Evolutionary conservation across 345 rosid species (phyloP).

Genomic region (Citropsis articulata): DNA sequence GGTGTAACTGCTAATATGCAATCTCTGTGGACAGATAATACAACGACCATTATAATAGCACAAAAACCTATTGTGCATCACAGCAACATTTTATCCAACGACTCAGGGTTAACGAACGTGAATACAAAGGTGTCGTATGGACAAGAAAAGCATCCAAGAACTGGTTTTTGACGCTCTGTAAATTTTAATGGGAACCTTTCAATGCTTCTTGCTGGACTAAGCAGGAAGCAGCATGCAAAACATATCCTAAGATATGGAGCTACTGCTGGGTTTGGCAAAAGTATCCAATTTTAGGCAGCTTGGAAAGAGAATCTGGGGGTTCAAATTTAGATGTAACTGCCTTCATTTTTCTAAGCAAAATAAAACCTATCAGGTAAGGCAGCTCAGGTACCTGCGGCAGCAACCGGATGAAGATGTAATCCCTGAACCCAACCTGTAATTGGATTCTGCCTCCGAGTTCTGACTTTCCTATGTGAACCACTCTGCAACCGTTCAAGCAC

Average conservation of each 20-base stretch:
- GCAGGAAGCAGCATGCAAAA: not conserved
- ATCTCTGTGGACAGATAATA: not conserved
- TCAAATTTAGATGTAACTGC: not conserved
- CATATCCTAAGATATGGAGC: too few relatives aligned
- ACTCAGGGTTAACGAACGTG: not conserved
- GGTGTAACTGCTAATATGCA: not conserved
- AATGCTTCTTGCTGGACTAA: not conserved
- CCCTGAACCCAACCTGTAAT: constrained; percentile 76
- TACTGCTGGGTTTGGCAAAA: not conserved
- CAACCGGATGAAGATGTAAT: not conserved
- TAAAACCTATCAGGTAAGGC: not conserved
- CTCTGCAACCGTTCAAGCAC: constrained; percentile 78
- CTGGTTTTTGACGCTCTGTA: not conserved
- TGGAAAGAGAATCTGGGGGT: not conserved
- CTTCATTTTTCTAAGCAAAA: not conserved
- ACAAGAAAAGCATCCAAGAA: not conserved
- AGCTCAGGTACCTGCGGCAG: not conserved
- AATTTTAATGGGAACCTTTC: not conserved
- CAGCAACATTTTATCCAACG: not conserved
- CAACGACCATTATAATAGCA: not conserved
- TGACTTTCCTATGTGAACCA: constrained; percentile 57
- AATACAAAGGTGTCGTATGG: not conserved
- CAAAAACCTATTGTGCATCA: not conserved
- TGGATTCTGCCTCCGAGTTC: constrained; percentile 78
- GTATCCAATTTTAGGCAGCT: not conserved